Conservation (phyloP, 768 basidiomycete genomes). For the Lactarius trivialis region DNA sequence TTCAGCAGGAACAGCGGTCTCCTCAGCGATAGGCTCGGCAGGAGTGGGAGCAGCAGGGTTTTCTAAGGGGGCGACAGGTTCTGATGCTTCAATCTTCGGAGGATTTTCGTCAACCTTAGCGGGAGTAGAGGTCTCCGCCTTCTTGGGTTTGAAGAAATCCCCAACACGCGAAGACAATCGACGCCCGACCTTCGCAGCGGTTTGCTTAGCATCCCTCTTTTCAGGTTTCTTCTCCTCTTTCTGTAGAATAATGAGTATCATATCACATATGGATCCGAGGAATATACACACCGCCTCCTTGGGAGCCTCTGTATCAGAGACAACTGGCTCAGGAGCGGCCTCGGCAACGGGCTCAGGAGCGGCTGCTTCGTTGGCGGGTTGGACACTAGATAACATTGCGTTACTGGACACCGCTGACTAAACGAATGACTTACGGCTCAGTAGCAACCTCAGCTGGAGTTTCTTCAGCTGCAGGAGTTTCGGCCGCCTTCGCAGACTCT, state of each 20-base stretch:
- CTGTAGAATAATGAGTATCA: slow-evolving; percentile 12
- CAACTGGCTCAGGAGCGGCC: slow-evolving; percentile 29
- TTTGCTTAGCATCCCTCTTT: slow-evolving; percentile 37
- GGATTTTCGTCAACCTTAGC: slow-evolving; percentile 87
- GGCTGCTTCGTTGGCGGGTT: slow-evolving; percentile 29
- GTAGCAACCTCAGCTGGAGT: slow-evolving; percentile 41
- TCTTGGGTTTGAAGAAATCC: slow-evolving; percentile 78
- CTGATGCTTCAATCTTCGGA: slow-evolving; percentile 79
- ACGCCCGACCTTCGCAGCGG: slow-evolving; percentile 58
- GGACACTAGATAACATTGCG: neutral
- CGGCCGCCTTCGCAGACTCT: slow-evolving; percentile 33
- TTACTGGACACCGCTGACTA: too few relatives aligned
- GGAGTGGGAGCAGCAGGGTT: slow-evolving; percentile 55
- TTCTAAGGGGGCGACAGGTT: slow-evolving; percentile 79
- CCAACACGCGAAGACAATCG: slow-evolving; percentile 79
- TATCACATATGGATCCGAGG: neutral
- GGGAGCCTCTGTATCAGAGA: slow-evolving; percentile 37
- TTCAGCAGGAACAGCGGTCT: slow-evolving; percentile 25
- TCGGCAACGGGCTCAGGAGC: slow-evolving; percentile 23
- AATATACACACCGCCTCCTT: slow-evolving; percentile 50
- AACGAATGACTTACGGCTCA: slow-evolving; percentile 53
- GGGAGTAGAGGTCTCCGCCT: slow-evolving; percentile 43
- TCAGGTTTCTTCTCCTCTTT: slow-evolving; percentile 46
- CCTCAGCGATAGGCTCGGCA: slow-evolving; percentile 33
- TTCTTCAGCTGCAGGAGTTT: slow-evolving; percentile 57